Evolutionary conservation across 805 yeast genomes (phyloP).

Genomic region (Myxozyma kluyveri): DNA sequence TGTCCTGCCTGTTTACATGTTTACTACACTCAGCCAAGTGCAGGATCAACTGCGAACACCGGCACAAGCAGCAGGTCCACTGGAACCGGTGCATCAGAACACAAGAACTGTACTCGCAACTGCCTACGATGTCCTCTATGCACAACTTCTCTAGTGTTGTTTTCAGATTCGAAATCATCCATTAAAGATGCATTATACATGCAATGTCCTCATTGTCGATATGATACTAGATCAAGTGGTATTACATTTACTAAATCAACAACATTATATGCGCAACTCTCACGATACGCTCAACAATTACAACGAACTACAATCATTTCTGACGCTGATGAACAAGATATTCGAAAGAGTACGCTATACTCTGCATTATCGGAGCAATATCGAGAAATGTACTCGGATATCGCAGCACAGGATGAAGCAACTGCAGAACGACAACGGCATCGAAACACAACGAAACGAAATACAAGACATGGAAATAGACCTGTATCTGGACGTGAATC

Average conservation of each 20-base stretch:
- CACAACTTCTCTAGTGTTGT: constrained; percentile 23
- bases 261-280: constrained; percentile 14
- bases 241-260: constrained; percentile 11
- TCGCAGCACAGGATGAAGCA: constrained; percentile 8
- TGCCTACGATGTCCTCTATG: constrained; percentile 41
- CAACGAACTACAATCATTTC: constrained; percentile 1
- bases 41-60: neutral
- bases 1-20: constrained; percentile 42
- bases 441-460: neutral
- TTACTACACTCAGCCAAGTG: constrained; percentile 12
- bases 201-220: constrained; percentile 23
- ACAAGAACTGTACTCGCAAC: constrained; percentile 36
- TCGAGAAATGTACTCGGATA: constrained; percentile 3
- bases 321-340: neutral
- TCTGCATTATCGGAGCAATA: constrained; percentile 4
- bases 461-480: neutral
- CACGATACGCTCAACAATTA: constrained; percentile 1
- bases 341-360: neutral
- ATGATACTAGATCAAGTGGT: constrained; percentile 18
- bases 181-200: constrained; percentile 3
- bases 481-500: neutral
- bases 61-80: neutral
- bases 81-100: constrained; percentile 1
- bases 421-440: neutral
- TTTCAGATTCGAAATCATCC: neutral